Conservation (phyloP, 2,329 filamentous ascomycete species). For the Aureobasidium sp. region DNA sequence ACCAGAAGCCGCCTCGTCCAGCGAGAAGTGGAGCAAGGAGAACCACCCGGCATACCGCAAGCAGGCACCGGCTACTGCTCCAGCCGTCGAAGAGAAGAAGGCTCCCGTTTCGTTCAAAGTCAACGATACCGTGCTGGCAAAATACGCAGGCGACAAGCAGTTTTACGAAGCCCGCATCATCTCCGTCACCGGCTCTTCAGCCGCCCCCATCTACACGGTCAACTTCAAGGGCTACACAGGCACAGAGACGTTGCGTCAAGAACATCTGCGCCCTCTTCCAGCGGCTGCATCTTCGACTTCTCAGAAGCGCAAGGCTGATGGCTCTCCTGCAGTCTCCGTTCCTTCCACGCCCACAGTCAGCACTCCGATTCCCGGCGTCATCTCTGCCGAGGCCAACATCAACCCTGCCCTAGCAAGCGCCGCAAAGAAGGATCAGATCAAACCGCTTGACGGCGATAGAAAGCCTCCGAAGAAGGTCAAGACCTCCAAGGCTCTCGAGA, state of each 20-base stretch:
- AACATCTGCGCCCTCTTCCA: constrained; percentile 71
- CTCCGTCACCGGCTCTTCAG: constrained; percentile 85
- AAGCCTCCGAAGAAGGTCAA: constrained; percentile 67
- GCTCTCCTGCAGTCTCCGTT: constrained; percentile 43
- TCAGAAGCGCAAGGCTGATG: constrained; percentile 76
- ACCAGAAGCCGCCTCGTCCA: constrained; percentile 36
- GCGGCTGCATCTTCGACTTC: constrained; percentile 8
- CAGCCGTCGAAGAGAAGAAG: constrained; percentile 23
- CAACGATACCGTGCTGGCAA: constrained; percentile 82
- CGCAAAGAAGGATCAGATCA: constrained; percentile 50
- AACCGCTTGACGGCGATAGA: constrained; percentile 47
- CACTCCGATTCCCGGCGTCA: constrained; percentile 42
- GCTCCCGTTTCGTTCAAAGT: constrained; percentile 59
- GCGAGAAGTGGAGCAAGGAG: constrained; percentile 61
- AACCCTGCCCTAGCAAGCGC: constrained; percentile 57
- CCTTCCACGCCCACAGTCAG: constrained; percentile 29
- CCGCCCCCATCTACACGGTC: constrained; percentile 84
- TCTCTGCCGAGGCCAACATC: constrained; percentile 58
- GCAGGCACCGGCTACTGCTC: constrained; percentile 22
- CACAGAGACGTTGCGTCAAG: constrained; percentile 67
- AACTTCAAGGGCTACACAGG: constrained; percentile 84
- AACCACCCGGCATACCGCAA: constrained; percentile 36
- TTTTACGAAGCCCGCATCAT: constrained; percentile 93
- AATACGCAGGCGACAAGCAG: constrained; percentile 84
- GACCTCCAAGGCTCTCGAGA: constrained; percentile 85